Evolutionary conservation across 2,329 filamentous ascomycete species (phyloP), one percentile per base, ranked within the genome.

Genomic region (Xylaria sp.): DNA sequence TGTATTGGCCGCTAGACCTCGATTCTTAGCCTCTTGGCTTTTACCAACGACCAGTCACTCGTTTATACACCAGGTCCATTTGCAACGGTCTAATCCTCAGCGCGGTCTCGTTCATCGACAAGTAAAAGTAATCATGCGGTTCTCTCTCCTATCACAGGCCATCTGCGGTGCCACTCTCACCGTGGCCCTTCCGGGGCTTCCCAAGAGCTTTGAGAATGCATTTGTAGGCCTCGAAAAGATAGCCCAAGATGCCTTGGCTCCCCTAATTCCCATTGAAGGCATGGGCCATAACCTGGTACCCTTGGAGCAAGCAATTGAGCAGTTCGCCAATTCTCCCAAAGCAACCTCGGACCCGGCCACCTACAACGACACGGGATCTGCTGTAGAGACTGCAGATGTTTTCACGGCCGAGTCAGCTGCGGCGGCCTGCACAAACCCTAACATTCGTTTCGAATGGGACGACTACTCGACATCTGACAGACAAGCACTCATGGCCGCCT

Each of bases 361-460:
- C 20, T 73, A 73, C 52, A 65, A 66, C 12, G 69, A 73, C n/a
- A 67, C 60, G 1, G 61, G 52, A 7, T 50, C 71, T 1, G 12
- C 63, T 10, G 28, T 46, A 13, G 51, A 69, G 48, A 60, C 54
- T 9, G 46, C 57, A 4, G 41, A 46, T 12, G 4, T 12, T 6
- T 62, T 66, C 20, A 46, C 18, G 2, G 28, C 57, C 8, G 10
- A 61, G 20, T 39, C 48, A 18, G 39, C 55, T 10, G 15, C 69
- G 7, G 63, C 63, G 13, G 52, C 18, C 31, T 73, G 71, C n/a
- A 55, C 69, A 5, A 72, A 56, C 57, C 70, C 70, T n/a, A 72
- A 69, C 39, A n/a, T 71, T 37, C 70, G 70, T 23, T 71, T 34
- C 20, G 70, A 72, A 39, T 72, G 70, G 70, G 66, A 71, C 23